These are phyloP conservation scores for Phyllosticta paracitricarpa DNA, from an alignment of 2,329 filamentous ascomycete species.

Conservation along the genomic window DNA sequence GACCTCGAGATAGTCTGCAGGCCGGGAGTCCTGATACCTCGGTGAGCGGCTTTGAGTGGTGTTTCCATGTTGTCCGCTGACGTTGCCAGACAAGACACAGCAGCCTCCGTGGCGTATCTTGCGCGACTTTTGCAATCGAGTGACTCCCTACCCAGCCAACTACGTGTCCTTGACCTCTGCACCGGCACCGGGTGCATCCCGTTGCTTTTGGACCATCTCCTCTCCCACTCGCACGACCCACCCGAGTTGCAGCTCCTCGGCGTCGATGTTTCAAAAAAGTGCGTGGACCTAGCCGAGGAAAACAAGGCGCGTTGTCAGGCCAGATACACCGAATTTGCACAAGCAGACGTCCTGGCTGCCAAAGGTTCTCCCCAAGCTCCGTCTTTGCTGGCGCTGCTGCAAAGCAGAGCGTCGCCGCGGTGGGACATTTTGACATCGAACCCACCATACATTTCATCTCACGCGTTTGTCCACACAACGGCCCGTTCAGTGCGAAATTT, in stretches of 20 bases:
- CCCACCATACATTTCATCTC: conserved; percentile 75
- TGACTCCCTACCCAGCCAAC: conserved; percentile 15
- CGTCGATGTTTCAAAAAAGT: conserved; percentile 60
- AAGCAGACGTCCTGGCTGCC: conserved; percentile 1
- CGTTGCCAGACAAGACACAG: conserved; percentile 35
- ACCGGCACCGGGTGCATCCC: conserved; percentile 88
- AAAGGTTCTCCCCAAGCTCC: neutral
- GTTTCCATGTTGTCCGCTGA: neutral
- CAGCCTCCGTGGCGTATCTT: conserved; percentile 25
- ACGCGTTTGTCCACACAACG: conserved; percentile 53
- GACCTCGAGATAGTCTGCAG: conserved; percentile 66
- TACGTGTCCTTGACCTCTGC: conserved; percentile 74
- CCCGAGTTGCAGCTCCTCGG: conserved; percentile 47
- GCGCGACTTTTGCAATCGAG: conserved; percentile 18
- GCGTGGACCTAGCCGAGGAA: conserved; percentile 52
- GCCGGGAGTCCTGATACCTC: conserved; percentile 74
- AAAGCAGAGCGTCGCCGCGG: neutral
- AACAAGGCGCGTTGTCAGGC: conserved; percentile 38
- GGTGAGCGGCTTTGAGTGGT: conserved; percentile 33
- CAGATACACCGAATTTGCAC: conserved; percentile 7
- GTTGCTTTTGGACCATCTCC: conserved; percentile 58
- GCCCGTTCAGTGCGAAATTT: conserved; percentile 66
- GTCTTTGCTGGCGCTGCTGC: neutral
- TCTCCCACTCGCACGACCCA: conserved; percentile 28
- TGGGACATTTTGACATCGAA: conserved; percentile 63